phyloP scores from a whole-genome alignment of 352 stramenopile genomes.

The Phytophthora idaei region DNA sequence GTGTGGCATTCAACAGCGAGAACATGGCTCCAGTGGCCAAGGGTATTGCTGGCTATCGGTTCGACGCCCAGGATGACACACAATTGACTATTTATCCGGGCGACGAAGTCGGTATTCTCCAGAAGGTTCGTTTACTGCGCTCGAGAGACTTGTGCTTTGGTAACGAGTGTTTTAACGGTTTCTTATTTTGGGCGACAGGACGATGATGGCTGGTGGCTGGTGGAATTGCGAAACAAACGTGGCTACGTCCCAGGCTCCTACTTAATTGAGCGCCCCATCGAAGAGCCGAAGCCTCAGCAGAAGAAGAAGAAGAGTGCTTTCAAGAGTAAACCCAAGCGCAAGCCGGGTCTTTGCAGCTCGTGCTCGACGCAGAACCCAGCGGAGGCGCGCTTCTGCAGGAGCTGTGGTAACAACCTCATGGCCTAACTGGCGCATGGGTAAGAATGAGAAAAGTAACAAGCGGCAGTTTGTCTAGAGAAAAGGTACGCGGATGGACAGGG shows the following conservation, averaged over 20 bases:
- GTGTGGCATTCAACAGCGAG: conserved; percentile 34
- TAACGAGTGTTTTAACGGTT: conserved; percentile 11
- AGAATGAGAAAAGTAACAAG: conserved; percentile 30
- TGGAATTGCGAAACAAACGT: conserved; percentile 67
- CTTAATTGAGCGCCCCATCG: conserved; percentile 72
- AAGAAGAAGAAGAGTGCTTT: conserved; percentile 40
- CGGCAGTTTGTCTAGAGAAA: conserved; percentile 38
- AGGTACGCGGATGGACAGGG: conserved; percentile 19
- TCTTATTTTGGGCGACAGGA: conserved; percentile 38
- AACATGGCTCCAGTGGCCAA: conserved; percentile 54
- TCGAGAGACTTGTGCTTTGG: not conserved
- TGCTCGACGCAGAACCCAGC: conserved; percentile 79
- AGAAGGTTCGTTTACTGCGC: conserved; percentile 50
- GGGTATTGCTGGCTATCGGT: conserved; percentile 77
- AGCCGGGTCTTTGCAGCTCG: conserved; percentile 66
- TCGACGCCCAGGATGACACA: conserved; percentile 79
- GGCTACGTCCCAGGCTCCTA: conserved; percentile 86
- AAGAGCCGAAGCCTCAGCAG: conserved; percentile 42
- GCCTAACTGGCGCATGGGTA: conserved; percentile 36
- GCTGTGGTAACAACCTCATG: conserved; percentile 77
- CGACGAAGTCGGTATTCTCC: conserved; percentile 77
- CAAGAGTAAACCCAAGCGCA: conserved; percentile 39
- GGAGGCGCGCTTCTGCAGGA: conserved; percentile 80
- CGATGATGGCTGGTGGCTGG: conserved; percentile 86
- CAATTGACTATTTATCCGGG: conserved; percentile 84